phyloP scores from a whole-genome alignment of 257 asterid species.

The Nicotiana obtusifolia region DNA sequence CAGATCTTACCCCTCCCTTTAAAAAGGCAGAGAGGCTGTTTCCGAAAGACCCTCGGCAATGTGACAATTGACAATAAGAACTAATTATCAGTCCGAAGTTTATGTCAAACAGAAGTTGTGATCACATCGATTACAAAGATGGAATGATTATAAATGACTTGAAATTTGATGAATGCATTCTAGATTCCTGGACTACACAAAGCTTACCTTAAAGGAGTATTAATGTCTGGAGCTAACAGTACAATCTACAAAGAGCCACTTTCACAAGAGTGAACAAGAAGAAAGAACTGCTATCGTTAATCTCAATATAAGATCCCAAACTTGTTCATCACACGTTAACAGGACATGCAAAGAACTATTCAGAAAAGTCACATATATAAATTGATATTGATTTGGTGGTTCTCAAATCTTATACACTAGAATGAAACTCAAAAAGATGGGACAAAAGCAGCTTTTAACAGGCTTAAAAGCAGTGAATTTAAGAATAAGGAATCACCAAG shows the following conservation, averaged over 20 bases:
- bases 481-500: background rate
- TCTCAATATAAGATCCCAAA: background rate
- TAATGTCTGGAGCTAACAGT: background rate
- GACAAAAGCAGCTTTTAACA: conserved; percentile 1
- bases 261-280: background rate
- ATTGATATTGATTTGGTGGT: background rate
- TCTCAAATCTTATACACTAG: background rate
- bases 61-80: too few relatives aligned
- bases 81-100: too few relatives aligned
- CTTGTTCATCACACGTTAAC: too few relatives aligned
- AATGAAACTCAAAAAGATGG: background rate
- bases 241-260: background rate
- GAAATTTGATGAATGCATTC: background rate
- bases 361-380: background rate
- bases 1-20: too few relatives aligned
- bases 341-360: too few relatives aligned
- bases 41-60: too few relatives aligned
- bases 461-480: conserved; percentile 7
- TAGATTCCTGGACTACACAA: background rate
- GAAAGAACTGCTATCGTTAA: background rate
- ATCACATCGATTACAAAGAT: too few relatives aligned
- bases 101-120: too few relatives aligned
- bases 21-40: too few relatives aligned
- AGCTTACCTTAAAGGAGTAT: background rate
- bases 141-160: too few relatives aligned